Percentiles rank a stretch among this genome's conserved stretches.
Conservation (phyloP, 768 basidiomycete genomes). For the Leccinum boreale region DNA sequence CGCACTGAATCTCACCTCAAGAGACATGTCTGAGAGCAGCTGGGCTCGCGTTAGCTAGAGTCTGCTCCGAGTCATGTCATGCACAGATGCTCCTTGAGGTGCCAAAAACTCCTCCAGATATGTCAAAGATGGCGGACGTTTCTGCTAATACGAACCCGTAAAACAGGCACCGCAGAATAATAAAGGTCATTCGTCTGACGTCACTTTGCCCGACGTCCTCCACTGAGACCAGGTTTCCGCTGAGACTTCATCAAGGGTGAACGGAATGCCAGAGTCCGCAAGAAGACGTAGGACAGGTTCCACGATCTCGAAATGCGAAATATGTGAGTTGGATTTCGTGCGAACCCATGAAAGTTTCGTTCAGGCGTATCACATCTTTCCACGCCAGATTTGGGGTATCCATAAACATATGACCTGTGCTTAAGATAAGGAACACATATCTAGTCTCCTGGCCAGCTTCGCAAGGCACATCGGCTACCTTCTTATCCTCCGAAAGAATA, state of each 20-base stretch:
- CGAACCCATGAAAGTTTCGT: not conserved
- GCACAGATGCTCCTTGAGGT: slow-evolving; percentile 11
- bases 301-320: slow-evolving; percentile 21
- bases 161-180: slow-evolving; percentile 23
- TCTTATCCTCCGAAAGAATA: slow-evolving; percentile 20
- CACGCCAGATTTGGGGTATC: not conserved
- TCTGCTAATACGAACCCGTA: slow-evolving; percentile 24
- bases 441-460: not conserved
- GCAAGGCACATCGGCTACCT: not conserved
- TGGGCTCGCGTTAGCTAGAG: not conserved
- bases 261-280: slow-evolving; percentile 22
- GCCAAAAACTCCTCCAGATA: slow-evolving; percentile 23
- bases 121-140: slow-evolving; percentile 25
- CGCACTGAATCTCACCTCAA: slow-evolving; percentile 12
- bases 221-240: slow-evolving; percentile 12
- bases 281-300: slow-evolving; percentile 28
- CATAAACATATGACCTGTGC: not conserved
- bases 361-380: not conserved
- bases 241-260: slow-evolving; percentile 19
- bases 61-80: not conserved
- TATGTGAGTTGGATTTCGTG: slow-evolving; percentile 21
- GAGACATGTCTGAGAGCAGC: slow-evolving; percentile 17
- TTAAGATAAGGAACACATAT: not conserved
- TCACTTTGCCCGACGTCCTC: slow-evolving; percentile 16
- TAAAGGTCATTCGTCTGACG: slow-evolving; percentile 10